Percentiles rank a stretch among this genome's conserved stretches.
Evolutionary conservation across 2,329 filamentous ascomycete genomes (phyloP).

Genomic region (Colletotrichum limetticola): DNA sequence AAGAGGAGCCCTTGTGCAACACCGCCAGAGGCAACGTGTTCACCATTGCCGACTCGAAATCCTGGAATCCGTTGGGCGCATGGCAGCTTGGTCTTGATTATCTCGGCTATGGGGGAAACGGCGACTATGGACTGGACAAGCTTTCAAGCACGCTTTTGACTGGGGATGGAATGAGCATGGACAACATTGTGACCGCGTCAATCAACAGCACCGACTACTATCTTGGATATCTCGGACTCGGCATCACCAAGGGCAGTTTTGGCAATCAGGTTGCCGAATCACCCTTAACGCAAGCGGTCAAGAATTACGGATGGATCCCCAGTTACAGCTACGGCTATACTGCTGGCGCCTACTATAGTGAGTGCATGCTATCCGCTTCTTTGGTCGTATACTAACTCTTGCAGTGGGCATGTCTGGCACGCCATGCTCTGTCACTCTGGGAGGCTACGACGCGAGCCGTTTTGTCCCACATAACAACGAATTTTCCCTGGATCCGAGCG

Average conservation of each 20-base stretch:
- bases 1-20: conserved; percentile 63
- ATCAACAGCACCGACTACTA: conserved; percentile 67
- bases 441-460: conserved; percentile 74
- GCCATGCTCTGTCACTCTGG: conserved; percentile 71
- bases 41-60: conserved; percentile 61
- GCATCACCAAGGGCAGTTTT: conserved; percentile 65
- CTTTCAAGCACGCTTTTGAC: conserved; percentile 53
- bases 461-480: conserved; percentile 69
- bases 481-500: conserved; percentile 66
- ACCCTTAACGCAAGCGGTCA: conserved; percentile 67
- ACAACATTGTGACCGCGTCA: conserved; percentile 58
- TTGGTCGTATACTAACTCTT: conserved; percentile 39
- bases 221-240: conserved; percentile 66
- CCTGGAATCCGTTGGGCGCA: conserved; percentile 68
- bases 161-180: conserved; percentile 52
- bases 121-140: conserved; percentile 70
- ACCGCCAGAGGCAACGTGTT: conserved; percentile 69
- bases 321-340: conserved; percentile 82
- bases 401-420: conserved; percentile 51
- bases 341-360: conserved; percentile 78
- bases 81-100: conserved; percentile 70
- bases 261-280: conserved; percentile 59
- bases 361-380: conserved; percentile 42
- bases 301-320: conserved; percentile 69
- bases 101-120: conserved; percentile 69